These are phyloP conservation scores for Curvularia eragrostidis DNA, from an alignment of 2,329 filamentous ascomycete species.

Conservation along the genomic window DNA sequence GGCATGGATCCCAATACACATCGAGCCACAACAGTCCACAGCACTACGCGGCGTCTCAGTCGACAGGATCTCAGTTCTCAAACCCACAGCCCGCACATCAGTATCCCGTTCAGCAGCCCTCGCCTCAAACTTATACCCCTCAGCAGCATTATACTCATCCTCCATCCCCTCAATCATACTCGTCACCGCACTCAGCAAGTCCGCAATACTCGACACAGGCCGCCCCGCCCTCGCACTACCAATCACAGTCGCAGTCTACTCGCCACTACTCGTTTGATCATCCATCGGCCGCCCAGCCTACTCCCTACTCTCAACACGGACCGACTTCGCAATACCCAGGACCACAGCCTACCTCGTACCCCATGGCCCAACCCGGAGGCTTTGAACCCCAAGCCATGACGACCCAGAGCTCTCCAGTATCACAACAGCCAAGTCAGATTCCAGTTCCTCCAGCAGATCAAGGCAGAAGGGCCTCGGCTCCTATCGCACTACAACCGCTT, in stretches of 20 bases:
- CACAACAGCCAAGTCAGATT: constrained; percentile 24
- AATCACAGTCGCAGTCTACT: constrained; percentile 26
- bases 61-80: background rate
- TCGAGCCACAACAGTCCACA: constrained; percentile 34
- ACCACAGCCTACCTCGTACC: constrained; percentile 35
- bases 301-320: constrained; percentile 37
- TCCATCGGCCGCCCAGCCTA: constrained; percentile 17
- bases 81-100: constrained; percentile 18
- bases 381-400: constrained; percentile 35
- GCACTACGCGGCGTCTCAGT: constrained; percentile 34
- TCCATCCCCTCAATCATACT: constrained; percentile 36
- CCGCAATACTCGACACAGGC: constrained; percentile 31
- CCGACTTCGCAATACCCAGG: constrained; percentile 29
- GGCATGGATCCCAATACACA: constrained; percentile 38
- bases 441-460: constrained; percentile 30
- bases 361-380: constrained; percentile 30
- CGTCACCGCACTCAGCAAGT: constrained; percentile 27
- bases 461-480: constrained; percentile 42
- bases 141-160: constrained; percentile 35
- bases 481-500: constrained; percentile 38
- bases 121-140: constrained; percentile 21
- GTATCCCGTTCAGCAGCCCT: constrained; percentile 34
- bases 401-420: constrained; percentile 24
- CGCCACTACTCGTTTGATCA: constrained; percentile 35
- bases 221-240: constrained; percentile 30